These are phyloP conservation scores for Venturiaceae sp. DNA, from an alignment of 2,329 filamentous ascomycete genomes.

Conservation along the genomic window DNA sequence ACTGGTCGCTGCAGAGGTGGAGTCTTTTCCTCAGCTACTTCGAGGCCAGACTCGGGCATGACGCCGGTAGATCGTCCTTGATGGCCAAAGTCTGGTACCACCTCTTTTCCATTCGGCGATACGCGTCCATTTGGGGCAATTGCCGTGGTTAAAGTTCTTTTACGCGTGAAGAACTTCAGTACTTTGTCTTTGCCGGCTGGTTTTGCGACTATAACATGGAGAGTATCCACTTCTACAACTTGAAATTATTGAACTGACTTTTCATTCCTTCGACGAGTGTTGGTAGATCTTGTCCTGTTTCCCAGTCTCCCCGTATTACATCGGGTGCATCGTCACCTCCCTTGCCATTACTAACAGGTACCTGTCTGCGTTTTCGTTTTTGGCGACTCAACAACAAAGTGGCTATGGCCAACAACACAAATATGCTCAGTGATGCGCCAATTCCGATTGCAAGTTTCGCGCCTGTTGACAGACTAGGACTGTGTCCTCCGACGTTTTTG, in stretches of 20 bases:
- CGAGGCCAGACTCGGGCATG: neutral
- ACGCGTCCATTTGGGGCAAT: neutral
- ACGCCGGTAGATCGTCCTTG: neutral
- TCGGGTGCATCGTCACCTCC: neutral
- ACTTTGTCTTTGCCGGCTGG: neutral
- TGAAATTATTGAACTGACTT: too few relatives aligned
- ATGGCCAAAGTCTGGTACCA: too few relatives aligned
- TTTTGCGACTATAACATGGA: neutral
- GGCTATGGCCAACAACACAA: neutral
- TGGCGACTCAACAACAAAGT: neutral
- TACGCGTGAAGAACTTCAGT: neutral
- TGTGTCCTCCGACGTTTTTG: neutral
- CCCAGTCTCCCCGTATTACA: neutral
- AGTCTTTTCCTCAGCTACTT: neutral
- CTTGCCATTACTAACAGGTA: neutral
- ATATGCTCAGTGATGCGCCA: conserved; percentile 1
- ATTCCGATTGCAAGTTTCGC: conserved; percentile 7
- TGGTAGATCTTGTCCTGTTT: neutral
- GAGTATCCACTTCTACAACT: too few relatives aligned
- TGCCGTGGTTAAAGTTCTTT: neutral
- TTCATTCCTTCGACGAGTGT: neutral
- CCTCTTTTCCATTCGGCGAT: neutral
- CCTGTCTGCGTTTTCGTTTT: too few relatives aligned
- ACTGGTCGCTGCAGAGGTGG: too few relatives aligned
- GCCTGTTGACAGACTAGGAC: neutral